These are phyloP conservation scores for Infundibulicybe gibba DNA, from an alignment of 768 basidiomycete species.

Conservation along the genomic window DNA sequence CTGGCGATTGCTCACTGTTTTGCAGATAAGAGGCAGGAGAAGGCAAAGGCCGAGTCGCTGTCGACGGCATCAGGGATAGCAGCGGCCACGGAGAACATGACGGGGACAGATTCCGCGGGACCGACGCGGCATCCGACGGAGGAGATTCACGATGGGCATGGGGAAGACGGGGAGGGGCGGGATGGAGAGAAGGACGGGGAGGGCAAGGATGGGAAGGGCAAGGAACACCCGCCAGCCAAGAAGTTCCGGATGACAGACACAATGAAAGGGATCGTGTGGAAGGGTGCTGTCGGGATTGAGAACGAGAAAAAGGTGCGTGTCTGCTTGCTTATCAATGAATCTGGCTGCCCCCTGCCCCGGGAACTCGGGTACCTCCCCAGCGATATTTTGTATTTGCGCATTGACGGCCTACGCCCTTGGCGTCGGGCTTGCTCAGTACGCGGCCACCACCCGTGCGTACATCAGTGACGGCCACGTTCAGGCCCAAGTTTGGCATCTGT, in stretches of 20 bases:
- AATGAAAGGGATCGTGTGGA: conserved; percentile 81
- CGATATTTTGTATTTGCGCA: no score
- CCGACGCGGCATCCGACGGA: conserved; percentile 43
- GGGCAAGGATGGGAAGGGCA: conserved; percentile 11
- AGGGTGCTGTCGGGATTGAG: conserved; percentile 71
- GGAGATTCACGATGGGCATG: conserved; percentile 35
- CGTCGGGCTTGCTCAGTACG: no score
- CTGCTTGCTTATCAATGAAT: neutral
- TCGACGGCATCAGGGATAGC: conserved; percentile 11
- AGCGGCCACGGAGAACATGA: conserved; percentile 9
- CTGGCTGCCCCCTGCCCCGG: conserved; percentile 1
- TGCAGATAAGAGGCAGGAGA: conserved; percentile 57
- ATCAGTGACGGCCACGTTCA: no score
- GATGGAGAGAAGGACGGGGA: conserved; percentile 18
- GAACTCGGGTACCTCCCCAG: no score
- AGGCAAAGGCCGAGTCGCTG: conserved; percentile 32
- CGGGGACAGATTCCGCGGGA: conserved; percentile 29
- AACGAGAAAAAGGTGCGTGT: conserved; percentile 55
- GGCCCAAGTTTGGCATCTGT: no score
- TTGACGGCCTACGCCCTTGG: no score
- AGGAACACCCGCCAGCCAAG: conserved; percentile 64
- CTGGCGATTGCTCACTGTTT: neutral
- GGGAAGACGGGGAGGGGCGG: conserved; percentile 3
- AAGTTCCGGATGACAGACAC: conserved; percentile 76
- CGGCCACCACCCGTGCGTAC: no score